Conservation (phyloP, 208 protist genomes). For the Balamuthia mandrillaris region DNA sequence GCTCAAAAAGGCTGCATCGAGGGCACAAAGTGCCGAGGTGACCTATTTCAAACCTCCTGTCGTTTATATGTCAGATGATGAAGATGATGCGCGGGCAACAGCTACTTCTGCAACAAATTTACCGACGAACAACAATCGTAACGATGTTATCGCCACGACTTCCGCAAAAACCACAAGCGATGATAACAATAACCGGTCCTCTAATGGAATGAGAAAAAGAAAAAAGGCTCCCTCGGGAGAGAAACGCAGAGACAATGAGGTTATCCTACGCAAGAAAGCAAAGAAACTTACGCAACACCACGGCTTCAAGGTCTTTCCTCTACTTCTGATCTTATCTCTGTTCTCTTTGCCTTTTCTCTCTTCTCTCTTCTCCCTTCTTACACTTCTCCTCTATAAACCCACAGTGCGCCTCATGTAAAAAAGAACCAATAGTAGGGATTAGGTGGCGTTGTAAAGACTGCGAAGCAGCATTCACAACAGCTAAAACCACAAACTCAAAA, state of each 20-base stretch:
- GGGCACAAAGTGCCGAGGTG: not conserved
- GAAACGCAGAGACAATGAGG: too few species aligned
- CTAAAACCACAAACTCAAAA: too few species aligned
- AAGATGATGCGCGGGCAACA: not conserved
- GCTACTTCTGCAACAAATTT: not conserved
- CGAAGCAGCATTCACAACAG: not conserved
- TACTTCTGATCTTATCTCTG: too few species aligned
- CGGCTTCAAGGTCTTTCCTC: too few species aligned
- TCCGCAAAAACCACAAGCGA: not conserved
- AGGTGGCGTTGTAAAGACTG: not conserved
- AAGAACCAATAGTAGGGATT: not conserved
- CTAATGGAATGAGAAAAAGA: not conserved
- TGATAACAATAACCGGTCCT: not conserved
- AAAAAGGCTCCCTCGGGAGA: too few species aligned
- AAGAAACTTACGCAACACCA: too few species aligned
- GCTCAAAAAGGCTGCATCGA: not conserved
- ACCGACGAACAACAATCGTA: not conserved
- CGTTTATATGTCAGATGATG: not conserved
- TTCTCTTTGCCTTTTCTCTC: too few species aligned
- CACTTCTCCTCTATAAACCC: too few species aligned
- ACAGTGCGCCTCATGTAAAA: too few species aligned
- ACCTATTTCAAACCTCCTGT: not conserved
- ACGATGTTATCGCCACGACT: not conserved
- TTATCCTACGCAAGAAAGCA: too few species aligned
- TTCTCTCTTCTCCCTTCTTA: too few species aligned